Evolutionary conservation across 441 rosid genomes (phyloP).

Genomic region (Metrosideros polymorpha): DNA sequence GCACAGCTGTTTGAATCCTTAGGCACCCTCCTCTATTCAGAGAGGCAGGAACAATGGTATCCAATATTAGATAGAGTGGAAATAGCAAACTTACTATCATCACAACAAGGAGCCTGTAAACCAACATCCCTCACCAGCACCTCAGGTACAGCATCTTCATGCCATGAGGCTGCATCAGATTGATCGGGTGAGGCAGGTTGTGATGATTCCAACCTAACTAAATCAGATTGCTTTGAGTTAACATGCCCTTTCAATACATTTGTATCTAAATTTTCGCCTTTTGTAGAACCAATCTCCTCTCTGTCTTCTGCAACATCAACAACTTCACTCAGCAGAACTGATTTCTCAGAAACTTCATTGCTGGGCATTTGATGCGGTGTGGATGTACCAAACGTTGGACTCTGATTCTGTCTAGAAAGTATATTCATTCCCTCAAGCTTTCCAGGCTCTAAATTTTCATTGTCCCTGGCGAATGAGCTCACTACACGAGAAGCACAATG

Average conservation of each 20-base stretch:
- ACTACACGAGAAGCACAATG: neutral
- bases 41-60: neutral
- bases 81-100: conserved; percentile 5
- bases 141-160: neutral
- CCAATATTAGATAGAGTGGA: neutral
- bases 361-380: conserved; percentile 1
- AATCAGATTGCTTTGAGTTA: neutral
- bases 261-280: conserved; percentile 5
- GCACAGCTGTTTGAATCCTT: neutral
- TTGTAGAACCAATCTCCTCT: neutral
- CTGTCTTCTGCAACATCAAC: conserved; percentile 11
- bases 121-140: neutral
- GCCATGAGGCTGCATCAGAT: conserved; percentile 3
- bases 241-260: neutral
- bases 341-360: conserved; percentile 3
- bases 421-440: neutral
- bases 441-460: conserved; percentile 1
- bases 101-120: conserved; percentile 6
- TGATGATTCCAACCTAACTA: too few relatives aligned
- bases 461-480: conserved; percentile 1
- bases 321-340: neutral
- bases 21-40: neutral
- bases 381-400: conserved; percentile 8
- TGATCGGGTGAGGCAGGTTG: too few relatives aligned
- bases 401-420: conserved; percentile 6